Conservation (phyloP, 169 alveolate genomes). For the Eimeria maxima region DNA sequence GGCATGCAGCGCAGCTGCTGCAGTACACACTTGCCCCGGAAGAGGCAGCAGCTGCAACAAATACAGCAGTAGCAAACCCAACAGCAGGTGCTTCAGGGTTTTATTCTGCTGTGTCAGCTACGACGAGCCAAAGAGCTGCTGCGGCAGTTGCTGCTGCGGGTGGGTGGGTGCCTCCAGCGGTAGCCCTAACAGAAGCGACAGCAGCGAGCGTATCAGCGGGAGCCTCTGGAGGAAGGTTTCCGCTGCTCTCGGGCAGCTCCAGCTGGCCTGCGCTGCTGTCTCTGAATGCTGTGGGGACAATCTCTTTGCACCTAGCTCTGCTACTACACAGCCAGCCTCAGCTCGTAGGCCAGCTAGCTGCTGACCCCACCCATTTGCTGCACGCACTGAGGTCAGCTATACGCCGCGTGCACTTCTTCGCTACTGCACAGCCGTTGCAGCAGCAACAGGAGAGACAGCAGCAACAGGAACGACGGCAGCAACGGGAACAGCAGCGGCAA, state of each 20-base stretch:
- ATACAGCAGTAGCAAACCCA: constrained; percentile 1
- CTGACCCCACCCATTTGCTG: constrained; percentile 64
- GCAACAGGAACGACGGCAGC: constrained; percentile 1
- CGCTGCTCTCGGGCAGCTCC: background rate
- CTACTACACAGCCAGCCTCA: constrained; percentile 69
- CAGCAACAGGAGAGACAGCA: constrained; percentile 22
- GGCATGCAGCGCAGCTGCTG: constrained; percentile 67
- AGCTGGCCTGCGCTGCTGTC: constrained; percentile 57
- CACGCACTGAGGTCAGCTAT: constrained; percentile 12
- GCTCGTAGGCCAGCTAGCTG: constrained; percentile 65
- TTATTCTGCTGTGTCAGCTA: constrained; percentile 14
- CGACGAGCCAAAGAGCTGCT: constrained; percentile 58
- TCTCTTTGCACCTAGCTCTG: constrained; percentile 58
- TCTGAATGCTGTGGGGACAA: constrained; percentile 45
- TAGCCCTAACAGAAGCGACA: constrained; percentile 38
- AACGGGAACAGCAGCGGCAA: background rate
- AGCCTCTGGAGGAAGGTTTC: background rate
- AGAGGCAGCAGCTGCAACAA: constrained; percentile 29
- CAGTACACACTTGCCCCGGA: constrained; percentile 31
- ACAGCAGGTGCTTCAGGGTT: constrained; percentile 42
- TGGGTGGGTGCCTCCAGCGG: constrained; percentile 9
- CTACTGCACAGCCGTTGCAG: background rate
- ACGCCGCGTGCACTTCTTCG: background rate
- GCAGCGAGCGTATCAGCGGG: constrained; percentile 35
- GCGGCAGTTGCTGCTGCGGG: constrained; percentile 56